These are phyloP conservation scores for Rhizopus microsporus DNA, from an alignment of 371 early-diverging fungal species.

Conservation along the genomic window DNA sequence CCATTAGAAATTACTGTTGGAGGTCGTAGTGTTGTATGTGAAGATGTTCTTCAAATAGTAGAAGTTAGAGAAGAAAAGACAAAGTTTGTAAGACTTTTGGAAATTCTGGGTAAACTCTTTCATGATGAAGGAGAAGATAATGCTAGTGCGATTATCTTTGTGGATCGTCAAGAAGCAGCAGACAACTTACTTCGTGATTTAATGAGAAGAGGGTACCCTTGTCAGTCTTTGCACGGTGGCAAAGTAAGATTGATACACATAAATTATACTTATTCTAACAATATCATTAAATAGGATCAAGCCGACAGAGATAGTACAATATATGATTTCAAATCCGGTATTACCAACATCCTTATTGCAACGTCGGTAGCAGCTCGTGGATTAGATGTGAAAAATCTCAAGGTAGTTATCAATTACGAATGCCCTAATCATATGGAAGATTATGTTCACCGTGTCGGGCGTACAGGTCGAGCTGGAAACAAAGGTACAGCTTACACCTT, in stretches of 20 bases:
- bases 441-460: constrained; percentile 98
- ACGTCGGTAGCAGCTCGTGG: constrained; percentile 99
- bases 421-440: constrained; percentile 99
- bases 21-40: constrained; percentile 85
- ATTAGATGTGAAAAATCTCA: constrained; percentile 96
- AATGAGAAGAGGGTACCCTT: constrained; percentile 87
- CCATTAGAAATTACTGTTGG: constrained; percentile 96
- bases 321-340: constrained; percentile 90
- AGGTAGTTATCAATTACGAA: constrained; percentile 97
- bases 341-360: constrained; percentile 90
- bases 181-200: constrained; percentile 87
- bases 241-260: constrained; percentile 53
- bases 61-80: constrained; percentile 84
- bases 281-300: constrained; percentile 66
- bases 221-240: constrained; percentile 94
- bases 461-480: constrained; percentile 98
- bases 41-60: constrained; percentile 89
- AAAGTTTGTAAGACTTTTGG: constrained; percentile 87
- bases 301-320: constrained; percentile 93
- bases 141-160: constrained; percentile 85
- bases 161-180: constrained; percentile 94
- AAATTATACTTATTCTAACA: not conserved
- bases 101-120: constrained; percentile 83
- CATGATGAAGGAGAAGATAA: constrained; percentile 60
- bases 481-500: constrained; percentile 97